Evolutionary conservation across 23 red algal genomes (phyloP), one percentile per base, ranked within the genome.

Genomic region (Gracilaria vermiculophylla): DNA sequence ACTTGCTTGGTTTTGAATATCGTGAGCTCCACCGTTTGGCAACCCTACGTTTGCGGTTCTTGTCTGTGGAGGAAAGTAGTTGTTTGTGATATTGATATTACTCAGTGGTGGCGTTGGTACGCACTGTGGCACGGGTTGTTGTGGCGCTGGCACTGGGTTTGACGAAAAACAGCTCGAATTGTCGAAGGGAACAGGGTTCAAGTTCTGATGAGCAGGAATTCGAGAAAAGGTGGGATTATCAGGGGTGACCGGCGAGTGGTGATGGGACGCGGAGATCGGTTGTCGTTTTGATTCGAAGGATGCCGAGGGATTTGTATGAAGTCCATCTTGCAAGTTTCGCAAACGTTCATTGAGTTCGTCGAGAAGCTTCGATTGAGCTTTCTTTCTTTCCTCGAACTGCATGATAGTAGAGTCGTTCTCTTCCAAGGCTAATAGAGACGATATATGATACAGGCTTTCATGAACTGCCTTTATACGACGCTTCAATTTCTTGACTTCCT

Each of bases 41-140:
- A 39, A 40, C 48, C 40, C 70, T 34, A 39, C 13, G 36, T 36
- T 23, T 13, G 61, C 19, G 25, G 53, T 24, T 19, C 48, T 47
- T 74, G 82, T 25, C 53, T 76, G 69, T 12, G 84, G 70, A 7
- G 84, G 55, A 53, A 60, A 88, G 48, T 88, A 88, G 43, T 88
- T 88, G 54, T 88, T 88, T 23, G 84, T 88, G 15, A 78, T 88
- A 31, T 77, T 88, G 28, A 88, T 78, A 62, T 66, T 88, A 51
- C 52, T 62, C 12, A 34, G 66, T 49, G 69, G 36, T 76, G 69
- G 31, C 13, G 29, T 10, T 29, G 47, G 35, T 34, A 33, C 51
- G 12, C 60, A 58, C 19, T 29, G 84, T 28, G 32, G 72, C 7
- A 73, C 36, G 31, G 29, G 40, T 55, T 52, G 66, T 53, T 32